Percentiles rank a stretch among this genome's conserved stretches.
Evolutionary conservation across 208 protist genomes (phyloP).

Genomic region (Leptomonas seymouri): DNA sequence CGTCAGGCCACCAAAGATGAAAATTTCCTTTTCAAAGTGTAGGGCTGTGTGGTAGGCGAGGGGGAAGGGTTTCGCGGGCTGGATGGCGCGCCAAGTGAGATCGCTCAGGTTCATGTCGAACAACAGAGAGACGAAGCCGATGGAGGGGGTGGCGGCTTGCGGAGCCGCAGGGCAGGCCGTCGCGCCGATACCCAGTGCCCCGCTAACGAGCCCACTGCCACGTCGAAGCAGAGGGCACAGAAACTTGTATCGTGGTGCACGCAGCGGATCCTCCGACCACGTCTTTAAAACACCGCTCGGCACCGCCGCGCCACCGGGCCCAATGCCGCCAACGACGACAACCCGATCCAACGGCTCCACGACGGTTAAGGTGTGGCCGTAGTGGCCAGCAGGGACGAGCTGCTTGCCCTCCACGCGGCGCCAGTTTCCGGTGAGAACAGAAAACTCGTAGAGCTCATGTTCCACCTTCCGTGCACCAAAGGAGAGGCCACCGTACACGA

Average conservation of each 20-base stretch:
- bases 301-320: constrained; percentile 47
- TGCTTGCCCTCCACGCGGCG: constrained; percentile 75
- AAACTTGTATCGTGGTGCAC: constrained; percentile 25
- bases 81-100: constrained; percentile 74
- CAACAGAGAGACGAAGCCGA: constrained; percentile 78
- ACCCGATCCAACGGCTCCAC: constrained; percentile 56
- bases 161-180: neutral
- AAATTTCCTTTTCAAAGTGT: constrained; percentile 53
- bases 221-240: constrained; percentile 36
- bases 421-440: constrained; percentile 75
- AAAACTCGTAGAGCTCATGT: constrained; percentile 89
- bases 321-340: constrained; percentile 78
- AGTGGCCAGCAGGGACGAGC: constrained; percentile 74
- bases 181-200: constrained; percentile 6
- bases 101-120: constrained; percentile 83
- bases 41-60: constrained; percentile 80
- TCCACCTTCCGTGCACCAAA: constrained; percentile 35
- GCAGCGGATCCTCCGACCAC: constrained; percentile 30
- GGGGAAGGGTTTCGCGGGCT: constrained; percentile 58
- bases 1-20: constrained; percentile 85
- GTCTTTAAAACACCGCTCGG: constrained; percentile 2
- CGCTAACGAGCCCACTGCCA: constrained; percentile 6
- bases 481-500: constrained; percentile 78
- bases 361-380: constrained; percentile 73
- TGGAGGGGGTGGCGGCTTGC: neutral